Evolutionary conservation across 2,329 filamentous ascomycete species (phyloP), one percentile per base, ranked within the genome.

Genomic region (Dothideomycetidae sp.): DNA sequence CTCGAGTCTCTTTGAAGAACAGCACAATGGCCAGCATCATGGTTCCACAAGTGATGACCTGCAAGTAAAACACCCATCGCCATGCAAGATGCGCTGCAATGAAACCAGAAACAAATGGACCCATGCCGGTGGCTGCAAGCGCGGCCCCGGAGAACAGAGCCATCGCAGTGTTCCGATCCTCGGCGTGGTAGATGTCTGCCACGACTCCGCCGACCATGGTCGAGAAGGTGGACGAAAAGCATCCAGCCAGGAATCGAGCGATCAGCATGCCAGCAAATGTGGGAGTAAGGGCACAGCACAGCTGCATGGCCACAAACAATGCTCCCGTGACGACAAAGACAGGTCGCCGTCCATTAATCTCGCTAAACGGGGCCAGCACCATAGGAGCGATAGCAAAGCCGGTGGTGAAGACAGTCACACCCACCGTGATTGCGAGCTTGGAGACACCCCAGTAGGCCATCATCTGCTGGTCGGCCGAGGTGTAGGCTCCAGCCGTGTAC

Each of bases 131-230:
- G 0, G 84, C 88, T 7, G 79, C 67, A 0, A 94, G 62, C 0
- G 84, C 85, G 3, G 68, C 66, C 1, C 79, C 82, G n/a, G 79
- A 80, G 55, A 93, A 94, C 0, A 93, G 54, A 0, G 83, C 78
- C 88, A 94, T 93, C 0, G 86, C 81, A 0, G 79, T 84, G 49
- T 94, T 93, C 21, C 88, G 68, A 31, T 81, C 76, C 42, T 81
- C 63, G 7, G 81, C 74, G 33, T 78, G 72, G 61, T 85, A 93
- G 41, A 93, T 71, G 51, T 94, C 86, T 35, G 80, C 79, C 29
- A 94, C 78, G 3, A 94, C 81, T 3, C 86, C 86, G n/a, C 86
- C 86, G 0, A 93, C 79, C 69, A 93, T 86, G 14, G 83, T 90
- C 31, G 79, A 84, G 53, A 92, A 93, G 0, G 71, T 75, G 33